A percentile compares a stretch with the other conserved stretches of the same genome.
phyloP scores from a whole-genome alignment of 1,284 basidiomycete genomes.

The Marasmius sp. region DNA sequence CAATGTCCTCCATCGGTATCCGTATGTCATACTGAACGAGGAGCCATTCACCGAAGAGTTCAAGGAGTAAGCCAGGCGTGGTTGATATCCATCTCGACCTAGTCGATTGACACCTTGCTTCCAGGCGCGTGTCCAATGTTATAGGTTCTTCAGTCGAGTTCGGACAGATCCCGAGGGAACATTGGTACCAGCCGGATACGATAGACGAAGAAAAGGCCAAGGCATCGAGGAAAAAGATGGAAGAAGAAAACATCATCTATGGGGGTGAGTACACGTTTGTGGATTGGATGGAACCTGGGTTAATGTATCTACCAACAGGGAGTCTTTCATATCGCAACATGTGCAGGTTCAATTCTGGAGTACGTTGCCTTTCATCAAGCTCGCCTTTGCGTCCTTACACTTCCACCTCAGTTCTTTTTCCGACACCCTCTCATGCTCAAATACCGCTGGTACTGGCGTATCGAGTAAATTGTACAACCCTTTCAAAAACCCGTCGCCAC shows the following conservation, averaged over 20 bases:
- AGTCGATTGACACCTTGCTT: conserved; percentile 15
- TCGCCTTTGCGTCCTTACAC: conserved; percentile 15
- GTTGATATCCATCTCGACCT: not conserved
- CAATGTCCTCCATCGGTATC: conserved; percentile 66
- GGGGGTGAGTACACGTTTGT: conserved; percentile 23
- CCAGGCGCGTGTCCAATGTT: conserved; percentile 15
- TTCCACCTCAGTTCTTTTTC: conserved; percentile 56
- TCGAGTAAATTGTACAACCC: conserved; percentile 39
- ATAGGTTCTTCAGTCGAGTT: conserved; percentile 41
- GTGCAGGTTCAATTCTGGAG: conserved; percentile 85
- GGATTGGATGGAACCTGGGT: not conserved
- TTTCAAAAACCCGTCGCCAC: too few relatives aligned
- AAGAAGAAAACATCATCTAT: conserved; percentile 53
- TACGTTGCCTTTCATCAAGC: conserved; percentile 20
- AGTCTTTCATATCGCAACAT: conserved; percentile 58
- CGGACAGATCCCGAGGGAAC: conserved; percentile 49
- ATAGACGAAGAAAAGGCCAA: conserved; percentile 59
- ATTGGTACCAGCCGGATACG: conserved; percentile 60
- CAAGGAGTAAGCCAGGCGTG: conserved; percentile 42
- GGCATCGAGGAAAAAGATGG: conserved; percentile 50
- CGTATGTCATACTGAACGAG: conserved; percentile 76
- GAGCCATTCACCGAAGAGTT: conserved; percentile 72
- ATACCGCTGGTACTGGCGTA: conserved; percentile 80
- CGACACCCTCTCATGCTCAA: conserved; percentile 63
- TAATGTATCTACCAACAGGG: conserved; percentile 15